Conservation (phyloP, 2,329 filamentous ascomycete species). For the Orbilia blumenaviensis region DNA sequence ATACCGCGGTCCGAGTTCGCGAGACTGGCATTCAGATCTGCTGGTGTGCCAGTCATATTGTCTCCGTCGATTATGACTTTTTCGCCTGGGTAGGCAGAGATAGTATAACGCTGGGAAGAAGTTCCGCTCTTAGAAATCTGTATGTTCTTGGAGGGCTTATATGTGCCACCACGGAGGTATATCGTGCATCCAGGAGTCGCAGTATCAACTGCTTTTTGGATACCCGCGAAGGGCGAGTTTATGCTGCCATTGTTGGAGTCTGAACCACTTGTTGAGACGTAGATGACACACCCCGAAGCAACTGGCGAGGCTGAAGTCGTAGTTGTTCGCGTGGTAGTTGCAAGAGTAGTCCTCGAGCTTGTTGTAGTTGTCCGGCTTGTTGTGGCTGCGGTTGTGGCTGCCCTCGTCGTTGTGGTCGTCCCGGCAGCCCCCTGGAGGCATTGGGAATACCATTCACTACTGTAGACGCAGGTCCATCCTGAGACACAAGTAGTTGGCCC, state of each 20-base stretch:
- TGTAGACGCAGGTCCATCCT: conserved; percentile 42
- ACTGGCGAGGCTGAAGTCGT: conserved; percentile 24
- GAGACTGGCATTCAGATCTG: conserved; percentile 61
- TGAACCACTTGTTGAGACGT: conserved; percentile 64
- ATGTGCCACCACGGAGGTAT: conserved; percentile 63
- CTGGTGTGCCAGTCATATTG: conserved; percentile 61
- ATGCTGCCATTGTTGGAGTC: conserved; percentile 62
- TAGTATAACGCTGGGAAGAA: conserved; percentile 61
- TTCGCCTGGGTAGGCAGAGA: conserved; percentile 63
- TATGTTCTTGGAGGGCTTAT: conserved; percentile 64
- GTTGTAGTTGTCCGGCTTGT: neutral
- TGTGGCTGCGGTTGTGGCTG: neutral
- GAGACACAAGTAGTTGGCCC: conserved; percentile 26
- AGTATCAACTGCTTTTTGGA: conserved; percentile 64
- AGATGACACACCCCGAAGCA: conserved; percentile 61
- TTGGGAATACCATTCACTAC: conserved; percentile 44
- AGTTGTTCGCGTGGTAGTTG: neutral
- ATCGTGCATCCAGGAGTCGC: conserved; percentile 65
- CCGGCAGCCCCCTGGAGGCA: conserved; percentile 11
- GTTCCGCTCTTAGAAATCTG: conserved; percentile 64
- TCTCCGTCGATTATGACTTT: conserved; percentile 65
- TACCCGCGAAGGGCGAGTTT: conserved; percentile 63
- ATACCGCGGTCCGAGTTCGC: conserved; percentile 63
- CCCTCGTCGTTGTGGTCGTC: neutral
- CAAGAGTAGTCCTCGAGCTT: neutral